phyloP scores from a whole-genome alignment of 352 stramenopile species.

The Phytophthora sp. region DNA sequence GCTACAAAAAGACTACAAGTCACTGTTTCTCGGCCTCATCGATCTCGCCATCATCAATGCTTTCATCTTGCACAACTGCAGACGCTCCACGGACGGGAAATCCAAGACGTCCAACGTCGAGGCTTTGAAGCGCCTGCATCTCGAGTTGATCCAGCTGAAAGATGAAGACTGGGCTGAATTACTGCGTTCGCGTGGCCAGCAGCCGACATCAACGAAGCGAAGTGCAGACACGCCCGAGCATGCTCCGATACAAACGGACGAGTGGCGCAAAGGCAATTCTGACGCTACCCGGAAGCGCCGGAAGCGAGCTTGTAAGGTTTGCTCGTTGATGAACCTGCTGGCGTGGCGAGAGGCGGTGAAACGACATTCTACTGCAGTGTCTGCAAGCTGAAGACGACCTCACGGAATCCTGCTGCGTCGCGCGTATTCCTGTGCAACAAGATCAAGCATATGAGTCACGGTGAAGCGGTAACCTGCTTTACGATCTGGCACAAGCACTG shows the following conservation, averaged over 20 bases:
- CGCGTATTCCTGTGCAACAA: conserved; percentile 16
- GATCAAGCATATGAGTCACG: not conserved
- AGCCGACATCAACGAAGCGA: not conserved
- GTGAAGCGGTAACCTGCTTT: not conserved
- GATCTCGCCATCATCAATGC: conserved; percentile 13
- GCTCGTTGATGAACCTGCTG: no score
- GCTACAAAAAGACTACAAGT: conserved; percentile 18
- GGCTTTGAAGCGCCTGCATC: not conserved
- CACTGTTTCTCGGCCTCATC: conserved; percentile 9
- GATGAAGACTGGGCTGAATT: not conserved
- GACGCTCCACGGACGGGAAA: not conserved
- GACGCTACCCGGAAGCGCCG: no score
- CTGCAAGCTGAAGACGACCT: no score
- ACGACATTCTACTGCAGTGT: no score
- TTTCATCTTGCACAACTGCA: conserved; percentile 14
- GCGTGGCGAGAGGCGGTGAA: no score
- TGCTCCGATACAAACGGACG: not conserved
- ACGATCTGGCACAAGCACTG: conserved; percentile 16
- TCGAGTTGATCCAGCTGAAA: conserved; percentile 3
- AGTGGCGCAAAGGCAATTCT: not conserved
- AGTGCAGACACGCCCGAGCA: not conserved
- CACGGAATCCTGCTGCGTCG: not conserved
- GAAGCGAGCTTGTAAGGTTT: no score
- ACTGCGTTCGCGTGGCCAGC: not conserved
- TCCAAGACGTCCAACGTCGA: not conserved